phyloP scores from a whole-genome alignment of 768 basidiomycete genomes.

The Psilocybe sp. region DNA sequence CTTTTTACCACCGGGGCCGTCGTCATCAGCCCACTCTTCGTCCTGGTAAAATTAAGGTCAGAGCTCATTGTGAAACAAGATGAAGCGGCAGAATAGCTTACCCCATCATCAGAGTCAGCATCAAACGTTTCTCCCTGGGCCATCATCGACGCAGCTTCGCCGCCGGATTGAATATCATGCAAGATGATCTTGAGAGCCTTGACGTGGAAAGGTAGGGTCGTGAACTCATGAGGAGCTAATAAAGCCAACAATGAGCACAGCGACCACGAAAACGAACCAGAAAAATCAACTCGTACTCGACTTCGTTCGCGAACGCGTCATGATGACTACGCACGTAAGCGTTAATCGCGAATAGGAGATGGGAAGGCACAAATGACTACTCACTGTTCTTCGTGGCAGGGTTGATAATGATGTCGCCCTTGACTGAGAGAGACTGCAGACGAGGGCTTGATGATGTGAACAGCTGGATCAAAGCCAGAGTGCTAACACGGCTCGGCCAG shows the following conservation, averaged over 20 bases:
- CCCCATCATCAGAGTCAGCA: conserved; percentile 75
- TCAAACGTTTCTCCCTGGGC: conserved; percentile 51
- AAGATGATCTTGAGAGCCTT: conserved; percentile 91
- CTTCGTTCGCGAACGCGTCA: conserved; percentile 92
- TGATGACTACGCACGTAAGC: conserved; percentile 66
- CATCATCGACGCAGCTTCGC: conserved; percentile 67
- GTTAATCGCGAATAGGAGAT: conserved; percentile 14
- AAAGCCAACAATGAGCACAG: conserved; percentile 41
- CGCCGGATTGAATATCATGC: conserved; percentile 77
- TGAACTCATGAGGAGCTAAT: conserved; percentile 84
- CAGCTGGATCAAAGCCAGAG: conserved; percentile 75
- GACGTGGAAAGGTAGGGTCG: conserved; percentile 81
- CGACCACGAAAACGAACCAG: conserved; percentile 18
- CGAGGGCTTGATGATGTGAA: conserved; percentile 64
- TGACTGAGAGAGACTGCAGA: conserved; percentile 70
- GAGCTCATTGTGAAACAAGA: background rate
- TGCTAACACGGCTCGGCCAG: conserved; percentile 88
- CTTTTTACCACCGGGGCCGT: conserved; percentile 55
- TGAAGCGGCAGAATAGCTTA: conserved; percentile 22
- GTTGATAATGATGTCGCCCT: conserved; percentile 88
- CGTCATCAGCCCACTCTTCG: conserved; percentile 95
- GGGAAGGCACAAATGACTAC: conserved; percentile 23
- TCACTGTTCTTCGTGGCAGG: conserved; percentile 79
- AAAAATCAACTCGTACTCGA: conserved; percentile 47
- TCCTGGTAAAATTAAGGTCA: conserved; percentile 41